A percentile compares a stretch with the other conserved stretches of the same genome.
These are phyloP conservation scores for Podospora conica DNA, from an alignment of 495 filamentous ascomycete genomes.

Conservation along the genomic window DNA sequence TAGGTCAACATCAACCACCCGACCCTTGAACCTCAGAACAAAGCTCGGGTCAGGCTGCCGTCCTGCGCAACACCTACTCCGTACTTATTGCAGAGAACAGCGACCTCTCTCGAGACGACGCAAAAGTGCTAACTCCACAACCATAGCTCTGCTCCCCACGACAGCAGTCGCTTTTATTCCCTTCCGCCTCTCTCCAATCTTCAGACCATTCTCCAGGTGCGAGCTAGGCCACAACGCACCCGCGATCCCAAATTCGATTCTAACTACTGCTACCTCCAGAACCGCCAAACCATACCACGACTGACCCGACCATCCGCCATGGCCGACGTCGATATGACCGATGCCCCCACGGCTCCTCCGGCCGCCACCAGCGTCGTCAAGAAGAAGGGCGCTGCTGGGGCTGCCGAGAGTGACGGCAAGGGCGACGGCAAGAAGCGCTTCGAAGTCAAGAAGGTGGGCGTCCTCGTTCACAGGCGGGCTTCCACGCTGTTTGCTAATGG, in stretches of 20 bases:
- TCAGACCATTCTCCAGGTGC: neutral
- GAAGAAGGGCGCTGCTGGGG: constrained; percentile 44
- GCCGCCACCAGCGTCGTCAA: constrained; percentile 46
- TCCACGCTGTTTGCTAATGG: constrained; percentile 10
- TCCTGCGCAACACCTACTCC: no score
- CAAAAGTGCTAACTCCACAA: neutral
- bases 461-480: neutral
- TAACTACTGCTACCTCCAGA: neutral
- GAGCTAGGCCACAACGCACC: neutral
- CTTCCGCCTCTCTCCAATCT: neutral
- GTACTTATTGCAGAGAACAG: no score
- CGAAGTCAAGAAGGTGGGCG: constrained; percentile 90
- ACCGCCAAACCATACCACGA: constrained; percentile 6
- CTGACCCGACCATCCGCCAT: constrained; percentile 39
- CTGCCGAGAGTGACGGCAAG: constrained; percentile 47
- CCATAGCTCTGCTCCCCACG: neutral
- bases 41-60: neutral
- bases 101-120: neutral
- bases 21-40: neutral
- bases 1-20: neutral
- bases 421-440: constrained; percentile 83
- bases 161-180: neutral
- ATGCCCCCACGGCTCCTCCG: constrained; percentile 48
- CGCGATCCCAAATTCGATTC: neutral
- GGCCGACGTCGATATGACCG: constrained; percentile 97